Percentiles rank a stretch among this genome's conserved stretches.
These are phyloP conservation scores for Amanita pseudoporphyria DNA, from an alignment of 768 basidiomycete genomes.

Conservation along the genomic window DNA sequence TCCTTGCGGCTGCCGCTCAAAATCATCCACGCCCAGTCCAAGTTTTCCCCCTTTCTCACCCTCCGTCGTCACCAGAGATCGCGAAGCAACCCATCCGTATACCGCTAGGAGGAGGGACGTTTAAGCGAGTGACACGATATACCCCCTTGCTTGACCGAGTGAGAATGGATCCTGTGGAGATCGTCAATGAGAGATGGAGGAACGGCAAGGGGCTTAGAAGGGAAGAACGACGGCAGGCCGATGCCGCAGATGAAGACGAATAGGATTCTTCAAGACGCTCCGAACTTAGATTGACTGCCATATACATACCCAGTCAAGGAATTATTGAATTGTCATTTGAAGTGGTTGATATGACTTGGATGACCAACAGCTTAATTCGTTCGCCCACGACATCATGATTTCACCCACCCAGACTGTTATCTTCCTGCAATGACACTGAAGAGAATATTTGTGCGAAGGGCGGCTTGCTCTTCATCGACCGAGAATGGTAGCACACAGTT, in stretches of 20 bases:
- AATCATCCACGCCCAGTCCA: slow-evolving; percentile 37
- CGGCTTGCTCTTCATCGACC: too few relatives aligned
- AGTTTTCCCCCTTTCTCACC: slow-evolving; percentile 25
- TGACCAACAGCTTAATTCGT: too few relatives aligned
- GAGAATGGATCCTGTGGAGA: slow-evolving; percentile 60
- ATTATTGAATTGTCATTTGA: too few relatives aligned
- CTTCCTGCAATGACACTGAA: too few relatives aligned
- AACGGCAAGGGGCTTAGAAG: slow-evolving; percentile 49
- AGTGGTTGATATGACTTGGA: too few relatives aligned
- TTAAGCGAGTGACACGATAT: slow-evolving; percentile 53
- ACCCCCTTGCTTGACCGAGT: slow-evolving; percentile 56
- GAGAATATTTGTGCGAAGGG: too few relatives aligned
- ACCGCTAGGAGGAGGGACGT: slow-evolving; percentile 68
- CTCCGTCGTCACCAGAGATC: slow-evolving; percentile 12
- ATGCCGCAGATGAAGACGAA: slow-evolving; percentile 16
- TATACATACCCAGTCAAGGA: too few relatives aligned
- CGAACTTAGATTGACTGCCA: too few relatives aligned
- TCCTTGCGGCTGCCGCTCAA: slow-evolving; percentile 42
- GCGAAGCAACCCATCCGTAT: slow-evolving; percentile 18
- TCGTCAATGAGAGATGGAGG: slow-evolving; percentile 73
- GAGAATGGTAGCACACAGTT: too few relatives aligned
- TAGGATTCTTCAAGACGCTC: neutral
- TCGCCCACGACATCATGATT: too few relatives aligned
- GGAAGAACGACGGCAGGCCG: slow-evolving; percentile 23
- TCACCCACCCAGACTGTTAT: too few relatives aligned